Conservation (phyloP, 148 eudicot genomes). For the Heliosperma pusillum region DNA sequence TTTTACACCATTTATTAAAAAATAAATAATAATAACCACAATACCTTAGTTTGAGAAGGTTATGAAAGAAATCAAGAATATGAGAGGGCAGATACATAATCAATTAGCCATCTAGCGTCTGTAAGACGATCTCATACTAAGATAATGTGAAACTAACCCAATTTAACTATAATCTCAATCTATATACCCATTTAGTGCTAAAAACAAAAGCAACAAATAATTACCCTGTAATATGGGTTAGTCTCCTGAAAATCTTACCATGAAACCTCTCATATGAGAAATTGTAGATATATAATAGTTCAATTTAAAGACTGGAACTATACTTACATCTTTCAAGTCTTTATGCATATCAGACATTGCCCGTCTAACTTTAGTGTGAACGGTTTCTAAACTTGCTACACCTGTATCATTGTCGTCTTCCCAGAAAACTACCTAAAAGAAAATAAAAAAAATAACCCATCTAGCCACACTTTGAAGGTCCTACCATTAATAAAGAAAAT, state of each 20-base stretch:
- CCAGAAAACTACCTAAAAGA: conserved; percentile 23
- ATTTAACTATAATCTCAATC: neutral
- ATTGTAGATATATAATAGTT: neutral
- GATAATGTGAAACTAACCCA: neutral
- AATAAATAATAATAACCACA: neutral
- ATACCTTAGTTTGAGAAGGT: neutral
- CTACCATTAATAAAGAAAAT: neutral
- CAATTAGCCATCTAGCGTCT: too few species aligned
- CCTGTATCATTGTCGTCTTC: conserved; percentile 26
- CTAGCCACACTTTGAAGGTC: neutral
- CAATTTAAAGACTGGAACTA: neutral
- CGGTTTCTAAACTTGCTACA: conserved; percentile 53
- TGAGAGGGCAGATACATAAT: neutral
- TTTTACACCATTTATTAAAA: neutral
- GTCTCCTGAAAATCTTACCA: neutral
- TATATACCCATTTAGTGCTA: neutral
- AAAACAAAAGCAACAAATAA: too few species aligned
- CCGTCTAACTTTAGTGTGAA: conserved; percentile 56
- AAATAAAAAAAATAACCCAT: neutral
- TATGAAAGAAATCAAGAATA: neutral
- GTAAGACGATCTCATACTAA: neutral
- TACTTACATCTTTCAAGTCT: conserved; percentile 48
- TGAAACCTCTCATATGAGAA: neutral
- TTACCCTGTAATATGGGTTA: too few species aligned
- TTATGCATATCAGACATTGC: conserved; percentile 52